Evolutionary conservation across 306 rosid genomes (phyloP), one percentile per base, ranked within the genome.

Genomic region (Cicer chorassanicum): DNA sequence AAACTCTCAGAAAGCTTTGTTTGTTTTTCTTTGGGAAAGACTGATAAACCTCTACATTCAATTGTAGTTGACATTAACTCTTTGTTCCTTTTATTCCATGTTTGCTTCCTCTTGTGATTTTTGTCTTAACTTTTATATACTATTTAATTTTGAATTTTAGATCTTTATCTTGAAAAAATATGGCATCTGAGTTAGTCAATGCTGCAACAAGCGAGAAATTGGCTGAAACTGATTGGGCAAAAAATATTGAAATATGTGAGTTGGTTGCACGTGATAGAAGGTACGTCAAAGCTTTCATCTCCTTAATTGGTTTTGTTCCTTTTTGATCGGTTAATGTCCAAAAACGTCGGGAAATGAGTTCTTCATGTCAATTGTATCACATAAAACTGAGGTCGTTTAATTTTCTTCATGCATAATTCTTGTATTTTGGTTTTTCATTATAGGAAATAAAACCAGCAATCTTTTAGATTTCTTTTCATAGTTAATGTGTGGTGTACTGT

Each of bases 141-240:
- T 70, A 53, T 59, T 73, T 40, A 51, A 24, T 60, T 73, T 29
- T 29, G 36, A 29, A 29, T 29, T 75, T 48, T 62, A 40, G 80
- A 80, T 76, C 29, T 24, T 38, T 69, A 76, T 74, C 67, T 59
- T 40, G 66, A 66, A 68, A 71, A 39, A 81, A 63, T 83, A 93
- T 93, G 98, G 98, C 97, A n/a, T 75, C 92, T 49, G 96, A 91
- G 79, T 91, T 91, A 72, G 97, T 93, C 44, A 87, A 87, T 70
- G 82, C 86, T 55, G 98, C 98, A 24, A 93, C 98, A 36, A 91
- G 93, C 34, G 96, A 89, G 69, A 91, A 86, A 73, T 84, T 91
- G 65, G 55, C 81, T 24, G 98, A 93, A 80, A 83, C 90, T 54
- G 97, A 93, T 83, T 93, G 98, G 98, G 63, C 69, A 15, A 91